Evolutionary conservation across 2,329 filamentous ascomycete species (phyloP).

Genomic region (Epichloe brachyelytri): DNA sequence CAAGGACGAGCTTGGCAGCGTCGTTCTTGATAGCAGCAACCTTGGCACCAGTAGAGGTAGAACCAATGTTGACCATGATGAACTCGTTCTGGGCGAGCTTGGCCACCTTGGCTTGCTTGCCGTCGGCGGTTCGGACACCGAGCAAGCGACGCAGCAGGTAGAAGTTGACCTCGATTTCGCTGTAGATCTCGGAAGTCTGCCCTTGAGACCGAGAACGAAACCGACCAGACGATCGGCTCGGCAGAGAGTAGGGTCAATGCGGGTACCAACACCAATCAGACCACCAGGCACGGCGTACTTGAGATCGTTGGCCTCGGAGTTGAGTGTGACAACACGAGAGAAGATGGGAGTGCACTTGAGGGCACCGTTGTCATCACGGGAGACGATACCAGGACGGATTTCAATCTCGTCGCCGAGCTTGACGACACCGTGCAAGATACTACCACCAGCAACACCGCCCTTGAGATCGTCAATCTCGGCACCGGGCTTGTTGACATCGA

Average conservation of each 20-base stretch:
- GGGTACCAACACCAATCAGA: constrained; percentile 94
- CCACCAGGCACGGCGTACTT: constrained; percentile 97
- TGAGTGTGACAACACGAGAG: constrained; percentile 86
- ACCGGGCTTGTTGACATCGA: constrained; percentile 99
- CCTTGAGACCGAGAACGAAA: constrained; percentile 91
- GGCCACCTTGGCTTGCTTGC: constrained; percentile 98
- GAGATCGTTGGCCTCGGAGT: constrained; percentile 95
- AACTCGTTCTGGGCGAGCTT: constrained; percentile 98
- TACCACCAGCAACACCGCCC: constrained; percentile 95
- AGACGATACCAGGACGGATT: constrained; percentile 96
- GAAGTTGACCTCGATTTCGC: constrained; percentile 98
- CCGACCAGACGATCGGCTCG: constrained; percentile 97
- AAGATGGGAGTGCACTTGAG: constrained; percentile 97
- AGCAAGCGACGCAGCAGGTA: constrained; percentile 89
- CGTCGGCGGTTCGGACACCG: constrained; percentile 93
- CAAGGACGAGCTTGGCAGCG: constrained; percentile 87
- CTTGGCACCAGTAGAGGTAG: constrained; percentile 93
- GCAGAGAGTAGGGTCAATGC: constrained; percentile 95
- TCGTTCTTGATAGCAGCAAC: constrained; percentile 95
- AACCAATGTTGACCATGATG: constrained; percentile 99
- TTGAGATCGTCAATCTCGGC: constrained; percentile 97
- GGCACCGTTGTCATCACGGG: constrained; percentile 82
- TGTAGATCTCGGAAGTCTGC: constrained; percentile 90
- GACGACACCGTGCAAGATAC: constrained; percentile 89
- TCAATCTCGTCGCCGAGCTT: constrained; percentile 98